phyloP scores from a whole-genome alignment of 257 asterid species.

The Haberlea rhodopensis region DNA sequence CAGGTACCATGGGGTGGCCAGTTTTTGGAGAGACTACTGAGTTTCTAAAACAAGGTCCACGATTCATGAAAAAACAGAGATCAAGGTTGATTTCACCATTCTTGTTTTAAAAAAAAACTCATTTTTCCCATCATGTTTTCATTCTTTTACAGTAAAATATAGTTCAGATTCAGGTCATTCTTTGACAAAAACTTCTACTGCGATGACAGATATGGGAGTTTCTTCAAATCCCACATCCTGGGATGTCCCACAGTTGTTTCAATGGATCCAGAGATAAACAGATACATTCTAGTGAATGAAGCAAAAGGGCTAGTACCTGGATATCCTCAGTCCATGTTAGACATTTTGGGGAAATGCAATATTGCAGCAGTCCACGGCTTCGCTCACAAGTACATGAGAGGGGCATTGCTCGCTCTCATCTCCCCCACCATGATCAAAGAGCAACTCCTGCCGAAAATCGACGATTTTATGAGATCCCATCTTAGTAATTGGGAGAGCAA shows the following conservation, averaged over 20 bases:
- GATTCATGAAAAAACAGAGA: slow-evolving; percentile 88
- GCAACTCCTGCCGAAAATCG: slow-evolving; percentile 67
- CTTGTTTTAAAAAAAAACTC: slow-evolving; percentile 18
- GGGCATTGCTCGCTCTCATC: slow-evolving; percentile 66
- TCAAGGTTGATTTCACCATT: slow-evolving; percentile 51
- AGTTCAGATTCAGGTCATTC: background rate
- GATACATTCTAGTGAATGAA: slow-evolving; percentile 70
- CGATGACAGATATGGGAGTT: slow-evolving; percentile 63
- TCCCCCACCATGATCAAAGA: slow-evolving; percentile 73
- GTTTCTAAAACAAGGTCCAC: slow-evolving; percentile 92
- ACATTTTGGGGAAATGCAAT: slow-evolving; percentile 74
- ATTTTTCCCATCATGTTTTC: background rate
- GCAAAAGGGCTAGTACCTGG: slow-evolving; percentile 91
- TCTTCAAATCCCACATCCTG: slow-evolving; percentile 76
- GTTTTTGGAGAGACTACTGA: slow-evolving; percentile 95
- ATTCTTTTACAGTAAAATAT: background rate
- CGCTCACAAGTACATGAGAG: slow-evolving; percentile 78
- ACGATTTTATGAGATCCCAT: slow-evolving; percentile 62
- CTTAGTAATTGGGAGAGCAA: slow-evolving; percentile 61
- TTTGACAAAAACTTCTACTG: background rate
- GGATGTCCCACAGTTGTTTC: slow-evolving; percentile 85
- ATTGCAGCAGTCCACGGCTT: slow-evolving; percentile 80
- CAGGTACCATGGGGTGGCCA: slow-evolving; percentile 99
- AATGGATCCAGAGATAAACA: slow-evolving; percentile 84
- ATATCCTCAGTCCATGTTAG: slow-evolving; percentile 77